These are phyloP conservation scores for Schwanniomyces sp. DNA, from an alignment of 805 yeast species.

Conservation along the genomic window DNA sequence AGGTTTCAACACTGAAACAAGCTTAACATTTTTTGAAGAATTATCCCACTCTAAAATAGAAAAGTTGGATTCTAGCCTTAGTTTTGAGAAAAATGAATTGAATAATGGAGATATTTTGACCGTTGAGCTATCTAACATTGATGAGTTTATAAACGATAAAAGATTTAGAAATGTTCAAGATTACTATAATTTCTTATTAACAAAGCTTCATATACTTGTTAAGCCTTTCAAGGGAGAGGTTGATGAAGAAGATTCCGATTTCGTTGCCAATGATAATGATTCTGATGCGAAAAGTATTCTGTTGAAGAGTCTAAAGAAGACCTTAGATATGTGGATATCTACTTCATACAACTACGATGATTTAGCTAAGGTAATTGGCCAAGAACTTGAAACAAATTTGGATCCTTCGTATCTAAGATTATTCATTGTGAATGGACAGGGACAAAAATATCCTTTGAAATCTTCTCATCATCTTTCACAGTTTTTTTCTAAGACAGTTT, in stretches of 20 bases:
- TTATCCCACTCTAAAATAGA: constrained; percentile 55
- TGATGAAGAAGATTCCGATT: constrained; percentile 50
- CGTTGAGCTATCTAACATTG: constrained; percentile 27
- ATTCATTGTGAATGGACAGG: constrained; percentile 57
- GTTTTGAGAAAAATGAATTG: constrained; percentile 59
- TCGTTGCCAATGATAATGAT: constrained; percentile 28
- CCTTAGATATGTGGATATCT: constrained; percentile 69
- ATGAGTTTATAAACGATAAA: constrained; percentile 12
- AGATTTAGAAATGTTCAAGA: constrained; percentile 34
- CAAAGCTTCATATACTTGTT: constrained; percentile 60
- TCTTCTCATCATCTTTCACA: constrained; percentile 36
- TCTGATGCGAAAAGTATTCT: constrained; percentile 8
- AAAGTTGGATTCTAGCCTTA: constrained; percentile 31
- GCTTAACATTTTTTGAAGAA: constrained; percentile 57
- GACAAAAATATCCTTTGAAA: constrained; percentile 52
- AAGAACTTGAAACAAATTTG: constrained; percentile 40
- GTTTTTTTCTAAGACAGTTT: constrained; percentile 41
- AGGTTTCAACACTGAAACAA: constrained; percentile 31
- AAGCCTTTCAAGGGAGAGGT: constrained; percentile 45
- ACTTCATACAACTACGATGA: constrained; percentile 57
- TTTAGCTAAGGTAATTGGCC: constrained; percentile 62
- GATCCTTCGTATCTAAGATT: constrained; percentile 66
- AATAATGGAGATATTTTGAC: constrained; percentile 67
- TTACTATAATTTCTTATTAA: constrained; percentile 54
- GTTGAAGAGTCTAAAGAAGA: constrained; percentile 17